A percentile compares a stretch with the other conserved stretches of the same genome.
phyloP scores from a whole-genome alignment of 805 yeast genomes.

The Ogataea saltuana region DNA sequence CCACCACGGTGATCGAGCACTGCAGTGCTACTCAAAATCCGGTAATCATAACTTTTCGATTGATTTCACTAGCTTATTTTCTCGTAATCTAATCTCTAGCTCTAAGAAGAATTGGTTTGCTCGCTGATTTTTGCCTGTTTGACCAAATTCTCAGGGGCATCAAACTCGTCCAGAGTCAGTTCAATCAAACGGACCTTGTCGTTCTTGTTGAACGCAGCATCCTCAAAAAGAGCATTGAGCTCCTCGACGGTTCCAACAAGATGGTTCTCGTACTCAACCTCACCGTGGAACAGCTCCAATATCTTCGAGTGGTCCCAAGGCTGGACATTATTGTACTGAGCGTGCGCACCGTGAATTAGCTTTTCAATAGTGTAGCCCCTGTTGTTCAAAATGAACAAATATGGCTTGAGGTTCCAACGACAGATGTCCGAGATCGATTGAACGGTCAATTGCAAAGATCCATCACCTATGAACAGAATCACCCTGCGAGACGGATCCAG shows the following conservation, averaged over 20 bases:
- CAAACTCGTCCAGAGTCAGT: conserved; percentile 67
- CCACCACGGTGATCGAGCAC: no score
- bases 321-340: conserved; percentile 67
- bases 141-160: conserved; percentile 66
- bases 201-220: conserved; percentile 51
- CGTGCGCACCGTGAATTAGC: conserved; percentile 68
- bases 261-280: conserved; percentile 50
- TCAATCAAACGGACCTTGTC: conserved; percentile 66
- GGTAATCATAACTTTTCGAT: not conserved
- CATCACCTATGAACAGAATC: conserved; percentile 71
- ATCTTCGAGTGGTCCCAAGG: conserved; percentile 64
- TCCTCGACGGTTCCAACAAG: conserved; percentile 60
- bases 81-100: not conserved
- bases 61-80: not conserved
- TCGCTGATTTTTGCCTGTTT: conserved; percentile 62
- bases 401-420: conserved; percentile 66
- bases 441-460: conserved; percentile 72
- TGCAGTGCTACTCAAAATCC: no score
- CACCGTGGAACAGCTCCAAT: conserved; percentile 61
- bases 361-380: conserved; percentile 76
- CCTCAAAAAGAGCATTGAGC: conserved; percentile 50
- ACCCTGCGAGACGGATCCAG: conserved; percentile 61
- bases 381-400: conserved; percentile 68
- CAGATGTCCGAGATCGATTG: conserved; percentile 72
- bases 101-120: conserved; percentile 30